A percentile compares a stretch with the other conserved stretches of the same genome.
Evolutionary conservation across 1,139 yeast genomes (phyloP).

Genomic region (Yamadazyma sp.): DNA sequence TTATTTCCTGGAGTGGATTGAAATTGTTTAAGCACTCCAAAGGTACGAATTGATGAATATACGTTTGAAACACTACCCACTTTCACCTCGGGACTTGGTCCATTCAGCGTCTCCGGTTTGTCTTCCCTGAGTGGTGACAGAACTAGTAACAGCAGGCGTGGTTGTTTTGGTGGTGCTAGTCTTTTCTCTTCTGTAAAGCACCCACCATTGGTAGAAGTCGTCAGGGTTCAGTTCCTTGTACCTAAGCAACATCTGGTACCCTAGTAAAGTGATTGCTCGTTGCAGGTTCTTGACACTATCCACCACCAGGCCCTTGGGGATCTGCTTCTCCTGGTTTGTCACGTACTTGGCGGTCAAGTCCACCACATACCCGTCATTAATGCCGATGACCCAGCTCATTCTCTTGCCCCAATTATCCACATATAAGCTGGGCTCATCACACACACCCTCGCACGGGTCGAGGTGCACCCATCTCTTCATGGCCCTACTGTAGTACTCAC

Average conservation of each 20-base stretch:
- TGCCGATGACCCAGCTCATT: constrained; percentile 84
- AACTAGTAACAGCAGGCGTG: constrained; percentile 9
- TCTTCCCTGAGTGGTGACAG: constrained; percentile 41
- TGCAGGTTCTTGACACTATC: constrained; percentile 38
- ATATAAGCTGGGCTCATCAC: constrained; percentile 77
- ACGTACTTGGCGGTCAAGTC: constrained; percentile 77
- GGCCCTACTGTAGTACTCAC: constrained; percentile 72
- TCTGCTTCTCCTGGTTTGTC: constrained; percentile 44
- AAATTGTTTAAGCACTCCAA: constrained; percentile 75
- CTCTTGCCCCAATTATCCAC: constrained; percentile 88
- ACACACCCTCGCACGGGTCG: constrained; percentile 86
- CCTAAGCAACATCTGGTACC: not conserved
- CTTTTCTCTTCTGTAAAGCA: constrained; percentile 23
- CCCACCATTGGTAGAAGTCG: constrained; percentile 25
- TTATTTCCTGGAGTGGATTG: constrained; percentile 74
- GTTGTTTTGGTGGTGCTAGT: constrained; percentile 6
- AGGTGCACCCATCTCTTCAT: constrained; percentile 79
- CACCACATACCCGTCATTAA: constrained; percentile 55
- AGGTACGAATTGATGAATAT: constrained; percentile 28
- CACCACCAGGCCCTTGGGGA: constrained; percentile 49
- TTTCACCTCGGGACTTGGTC: constrained; percentile 77
- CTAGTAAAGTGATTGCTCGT: constrained; percentile 23
- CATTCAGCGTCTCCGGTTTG: constrained; percentile 78
- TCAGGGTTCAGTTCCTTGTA: not conserved
- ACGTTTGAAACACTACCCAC: constrained; percentile 40